Evolutionary conservation across 306 rosid genomes (phyloP).

Genomic region (Trifolium repens): DNA sequence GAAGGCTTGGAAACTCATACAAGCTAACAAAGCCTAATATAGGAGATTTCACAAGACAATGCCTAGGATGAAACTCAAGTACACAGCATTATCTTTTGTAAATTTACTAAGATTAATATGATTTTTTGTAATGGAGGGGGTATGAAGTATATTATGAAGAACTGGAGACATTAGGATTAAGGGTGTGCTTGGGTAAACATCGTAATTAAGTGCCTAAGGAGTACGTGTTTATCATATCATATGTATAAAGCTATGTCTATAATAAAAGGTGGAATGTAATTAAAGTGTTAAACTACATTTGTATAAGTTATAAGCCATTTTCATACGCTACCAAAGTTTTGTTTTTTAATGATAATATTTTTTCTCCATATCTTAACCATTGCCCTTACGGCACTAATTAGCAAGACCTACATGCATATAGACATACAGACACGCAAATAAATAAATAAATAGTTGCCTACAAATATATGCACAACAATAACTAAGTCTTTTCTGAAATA

Average conservation of each 20-base stretch:
- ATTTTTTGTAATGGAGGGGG: not conserved
- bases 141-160: not conserved
- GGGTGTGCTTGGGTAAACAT: not conserved
- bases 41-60: not conserved
- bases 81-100: not conserved
- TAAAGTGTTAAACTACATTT: not conserved
- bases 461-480: not conserved
- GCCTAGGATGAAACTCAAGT: not conserved
- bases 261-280: not conserved
- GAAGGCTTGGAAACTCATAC: not conserved
- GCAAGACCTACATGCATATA: not conserved
- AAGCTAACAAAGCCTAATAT: not conserved
- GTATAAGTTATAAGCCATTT: not conserved
- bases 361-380: not conserved
- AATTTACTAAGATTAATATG: not conserved
- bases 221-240: not conserved
- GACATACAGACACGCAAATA: not conserved
- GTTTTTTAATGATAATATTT: not conserved
- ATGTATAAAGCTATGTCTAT: not conserved
- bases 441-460: not conserved
- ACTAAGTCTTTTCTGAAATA: not conserved
- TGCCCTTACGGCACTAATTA: constrained; percentile 1
- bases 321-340: not conserved
- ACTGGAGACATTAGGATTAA: not conserved
- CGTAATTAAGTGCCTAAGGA: not conserved